A percentile compares a stretch with the other conserved stretches of the same genome.
Conservation (phyloP, 805 yeast species). For the Candida tibetensis region DNA sequence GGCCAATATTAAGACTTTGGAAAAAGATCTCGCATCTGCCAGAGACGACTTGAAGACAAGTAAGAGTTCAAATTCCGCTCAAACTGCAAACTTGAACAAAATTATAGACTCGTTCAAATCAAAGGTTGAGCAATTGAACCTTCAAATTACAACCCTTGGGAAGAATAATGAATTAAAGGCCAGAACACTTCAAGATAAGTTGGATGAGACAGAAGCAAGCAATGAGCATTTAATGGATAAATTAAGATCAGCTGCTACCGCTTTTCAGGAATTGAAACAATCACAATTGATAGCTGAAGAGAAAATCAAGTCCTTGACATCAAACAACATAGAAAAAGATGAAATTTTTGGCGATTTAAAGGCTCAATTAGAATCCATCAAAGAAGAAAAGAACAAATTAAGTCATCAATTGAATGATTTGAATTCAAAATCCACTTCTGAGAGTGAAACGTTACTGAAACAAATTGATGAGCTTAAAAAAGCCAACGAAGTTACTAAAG, state of each 20-base stretch:
- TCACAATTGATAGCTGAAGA: constrained; percentile 16
- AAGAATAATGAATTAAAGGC: constrained; percentile 14
- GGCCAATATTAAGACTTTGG: constrained; percentile 38
- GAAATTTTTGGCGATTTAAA: constrained; percentile 1
- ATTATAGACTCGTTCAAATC: constrained; percentile 24
- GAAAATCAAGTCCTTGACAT: constrained; percentile 8
- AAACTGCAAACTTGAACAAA: constrained; percentile 18
- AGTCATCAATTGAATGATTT: constrained; percentile 1
- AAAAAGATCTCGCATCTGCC: constrained; percentile 37
- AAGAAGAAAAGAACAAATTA: constrained; percentile 7
- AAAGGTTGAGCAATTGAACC: constrained; percentile 20
- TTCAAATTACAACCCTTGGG: constrained; percentile 11
- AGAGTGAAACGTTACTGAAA: background rate
- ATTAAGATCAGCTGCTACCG: constrained; percentile 37
- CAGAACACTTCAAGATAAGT: constrained; percentile 19
- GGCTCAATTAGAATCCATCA: constrained; percentile 5
- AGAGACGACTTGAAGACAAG: constrained; percentile 34
- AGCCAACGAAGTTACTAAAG: background rate
- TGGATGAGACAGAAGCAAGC: constrained; percentile 27
- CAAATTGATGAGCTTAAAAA: background rate
- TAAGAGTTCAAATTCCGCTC: constrained; percentile 18
- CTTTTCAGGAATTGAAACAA: constrained; percentile 29
- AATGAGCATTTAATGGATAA: constrained; percentile 41
- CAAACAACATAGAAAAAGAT: constrained; percentile 1
- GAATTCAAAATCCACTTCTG: background rate